Conservation (phyloP, 2,329 filamentous ascomycete species). For the Penicillium sp. region DNA sequence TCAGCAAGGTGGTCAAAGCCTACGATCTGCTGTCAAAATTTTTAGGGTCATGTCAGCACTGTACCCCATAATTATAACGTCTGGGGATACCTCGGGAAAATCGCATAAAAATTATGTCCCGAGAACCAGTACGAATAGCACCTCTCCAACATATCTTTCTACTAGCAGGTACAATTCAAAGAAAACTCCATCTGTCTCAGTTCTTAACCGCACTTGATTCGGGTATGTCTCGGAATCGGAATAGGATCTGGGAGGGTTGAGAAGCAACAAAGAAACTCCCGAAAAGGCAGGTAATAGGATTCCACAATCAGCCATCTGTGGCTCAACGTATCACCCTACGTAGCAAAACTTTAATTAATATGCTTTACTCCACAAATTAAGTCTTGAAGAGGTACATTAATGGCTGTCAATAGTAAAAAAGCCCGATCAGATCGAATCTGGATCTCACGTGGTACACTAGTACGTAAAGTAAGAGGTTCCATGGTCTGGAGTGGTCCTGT, state of each 20-base stretch:
- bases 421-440: conserved; percentile 2
- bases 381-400: background rate
- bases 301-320: background rate
- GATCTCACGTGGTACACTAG: conserved; percentile 16
- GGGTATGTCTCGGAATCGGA: background rate
- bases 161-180: background rate
- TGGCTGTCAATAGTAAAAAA: background rate
- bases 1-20: background rate
- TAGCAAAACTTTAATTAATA: background rate
- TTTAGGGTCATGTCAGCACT: background rate
- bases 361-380: background rate
- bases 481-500: background rate
- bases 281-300: background rate
- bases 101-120: background rate
- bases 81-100: background rate
- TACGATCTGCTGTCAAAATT: background rate
- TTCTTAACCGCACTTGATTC: background rate
- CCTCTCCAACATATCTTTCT: background rate
- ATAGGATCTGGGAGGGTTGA: background rate
- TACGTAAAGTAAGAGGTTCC: background rate
- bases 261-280: background rate
- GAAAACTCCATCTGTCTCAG: background rate
- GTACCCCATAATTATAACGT: background rate
- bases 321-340: background rate
- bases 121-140: background rate